Base-by-base conservation (phyloP, 1,284 basidiomycete species). In the Ganoderma multipileum region DNA sequence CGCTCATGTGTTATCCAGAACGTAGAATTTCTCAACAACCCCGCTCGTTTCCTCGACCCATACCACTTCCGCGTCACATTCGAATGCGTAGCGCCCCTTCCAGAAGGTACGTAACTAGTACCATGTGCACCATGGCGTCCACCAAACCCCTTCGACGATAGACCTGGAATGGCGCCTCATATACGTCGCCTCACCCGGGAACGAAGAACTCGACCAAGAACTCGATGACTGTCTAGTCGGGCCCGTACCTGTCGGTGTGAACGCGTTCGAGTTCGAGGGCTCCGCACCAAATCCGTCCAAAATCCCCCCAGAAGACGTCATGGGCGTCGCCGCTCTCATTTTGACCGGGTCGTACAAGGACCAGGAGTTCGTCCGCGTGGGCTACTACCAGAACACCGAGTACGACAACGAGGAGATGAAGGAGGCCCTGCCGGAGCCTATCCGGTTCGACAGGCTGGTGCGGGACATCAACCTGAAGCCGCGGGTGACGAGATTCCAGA, bases 301-400 rank as follows among this genome's bases (percentile, higher is more conserved):
- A 72, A 96, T 97, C 72, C 95, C 95, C 0, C 77, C 87, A 62
- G 89, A 93, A 73, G 96, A 97, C 77, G 90, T 96, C 18, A 86
- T 97, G 1, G 95, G 96, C 50, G 95, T 97, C 18, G 94, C 95
- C 0, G 95, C 96, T 2, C 90, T 97, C 76, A 95, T 97, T 76
- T 86, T 96, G 73, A 95, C 96, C n/a, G 93, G 94, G 63, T 89
- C 94, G 64, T 94, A 97, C 81, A 89, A 89, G 41, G 96, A 97
- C 65, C 96, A 98, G 77, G 97, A 99, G 80, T 99, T 99, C 80
- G 97, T 99, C 47, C 90, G 97, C 52, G 97, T 99, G 26, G 97
- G 98, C 6, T 99, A 99, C 82, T 99, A 99, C 80, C 98, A 99
- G 81, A 98, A 99, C 79, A 99, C 97, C 61, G 97, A 98, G 79